These are phyloP conservation scores for Pneumocystis oryctolagi DNA, from an alignment of 1,139 yeast species.

Conservation along the genomic window DNA sequence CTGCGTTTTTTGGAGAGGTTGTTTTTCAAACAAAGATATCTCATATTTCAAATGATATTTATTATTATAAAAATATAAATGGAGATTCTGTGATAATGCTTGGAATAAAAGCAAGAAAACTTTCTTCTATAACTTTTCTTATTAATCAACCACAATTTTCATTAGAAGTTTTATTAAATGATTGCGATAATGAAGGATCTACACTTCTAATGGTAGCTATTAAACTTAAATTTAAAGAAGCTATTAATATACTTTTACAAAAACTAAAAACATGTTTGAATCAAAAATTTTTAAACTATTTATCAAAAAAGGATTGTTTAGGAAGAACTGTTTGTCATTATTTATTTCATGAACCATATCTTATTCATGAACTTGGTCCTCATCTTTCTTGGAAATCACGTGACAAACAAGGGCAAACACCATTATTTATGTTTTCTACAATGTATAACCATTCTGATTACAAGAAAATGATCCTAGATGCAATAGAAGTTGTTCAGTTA, in stretches of 20 bases:
- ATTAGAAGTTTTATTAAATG: neutral
- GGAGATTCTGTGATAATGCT: conserved; percentile 50
- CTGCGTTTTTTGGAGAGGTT: conserved; percentile 11
- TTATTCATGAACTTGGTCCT: conserved; percentile 42
- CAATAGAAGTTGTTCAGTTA: conserved; percentile 27
- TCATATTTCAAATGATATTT: conserved; percentile 30
- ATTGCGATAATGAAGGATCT: neutral
- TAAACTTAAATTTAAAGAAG: neutral
- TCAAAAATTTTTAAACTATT: conserved; percentile 36
- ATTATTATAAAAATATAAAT: conserved; percentile 38
- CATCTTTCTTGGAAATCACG: conserved; percentile 54
- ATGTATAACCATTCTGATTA: conserved; percentile 70
- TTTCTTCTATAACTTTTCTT: conserved; percentile 1
- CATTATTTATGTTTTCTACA: conserved; percentile 59
- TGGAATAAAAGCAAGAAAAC: conserved; percentile 10
- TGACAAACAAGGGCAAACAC: conserved; percentile 62
- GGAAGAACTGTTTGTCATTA: conserved; percentile 51
- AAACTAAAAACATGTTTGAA: conserved; percentile 10
- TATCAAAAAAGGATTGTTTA: conserved; percentile 38
- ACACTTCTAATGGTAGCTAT: neutral
- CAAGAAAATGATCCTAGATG: conserved; percentile 32
- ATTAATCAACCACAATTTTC: conserved; percentile 1
- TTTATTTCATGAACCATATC: conserved; percentile 41
- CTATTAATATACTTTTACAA: conserved; percentile 14
- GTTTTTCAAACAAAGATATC: conserved; percentile 11